Evolutionary conservation across 2,329 filamentous ascomycete genomes (phyloP), one percentile per base, ranked within the genome.

Genomic region (Diplocarpon mali): DNA sequence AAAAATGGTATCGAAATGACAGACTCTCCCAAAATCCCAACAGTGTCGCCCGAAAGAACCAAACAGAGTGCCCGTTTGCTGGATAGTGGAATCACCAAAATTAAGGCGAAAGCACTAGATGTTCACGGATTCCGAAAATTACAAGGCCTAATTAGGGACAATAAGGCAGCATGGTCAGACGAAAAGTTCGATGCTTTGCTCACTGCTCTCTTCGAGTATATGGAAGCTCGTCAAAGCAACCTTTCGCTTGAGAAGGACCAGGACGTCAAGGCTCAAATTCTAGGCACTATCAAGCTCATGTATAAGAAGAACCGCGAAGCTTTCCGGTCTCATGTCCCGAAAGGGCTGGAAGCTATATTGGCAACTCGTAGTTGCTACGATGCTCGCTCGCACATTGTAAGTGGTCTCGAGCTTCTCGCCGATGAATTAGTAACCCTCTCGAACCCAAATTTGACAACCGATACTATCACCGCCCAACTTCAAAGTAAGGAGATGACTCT

Each of bases 91-190:
- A 84, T 89, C 53, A 69, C 78, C 41, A 83, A 84, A 51, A 80
- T 89, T 54, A 78, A 78, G 53, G 71, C 75, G 27, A 77, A 78
- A 55, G 77, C 77, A 1, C 73, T 90, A n/a, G 85, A 89, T 58
- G 83, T 85, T 3, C 83, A 88, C 58, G 84, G 84, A 45, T 87
- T 89, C 69, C 76, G 84, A 42, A 84, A 85, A 57, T 69, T 89
- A 39, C 84, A 89, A 61, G 80, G 80, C 32, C 72, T 88, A 52
- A 72, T 87, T 48, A 79, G 82, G 51, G 80, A 83, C 47, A 75
- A 71, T 58, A 73, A 73, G 55, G 71, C 78, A 12, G 69, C 77
- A 15, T 78, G 84, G 58, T 71, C 72, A 1, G 75, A 81, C 48
- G 76, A 81, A 11, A 82, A 76, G 52, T 87, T 86, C 48, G 75